Evolutionary conservation across 2,329 filamentous ascomycete species (phyloP).

Genomic region (Aspergillus neoniger): DNA sequence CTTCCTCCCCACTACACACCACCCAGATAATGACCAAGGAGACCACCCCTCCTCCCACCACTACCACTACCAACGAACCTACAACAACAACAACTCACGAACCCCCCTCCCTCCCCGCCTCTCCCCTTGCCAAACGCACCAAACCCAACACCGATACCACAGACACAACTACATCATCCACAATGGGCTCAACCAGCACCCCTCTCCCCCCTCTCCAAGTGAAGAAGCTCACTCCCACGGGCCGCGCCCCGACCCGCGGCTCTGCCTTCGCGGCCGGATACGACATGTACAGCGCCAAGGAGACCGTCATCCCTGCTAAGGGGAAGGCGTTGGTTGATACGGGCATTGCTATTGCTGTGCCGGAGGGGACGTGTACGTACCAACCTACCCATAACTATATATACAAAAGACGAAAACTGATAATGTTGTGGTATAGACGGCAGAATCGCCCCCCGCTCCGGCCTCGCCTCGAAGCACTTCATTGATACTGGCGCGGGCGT

Average conservation of each 20-base stretch:
- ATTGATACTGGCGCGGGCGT: slow-evolving; percentile 96
- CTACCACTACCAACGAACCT: slow-evolving; percentile 22
- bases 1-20: not conserved
- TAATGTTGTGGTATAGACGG: slow-evolving; percentile 62
- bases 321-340: slow-evolving; percentile 88
- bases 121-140: slow-evolving; percentile 77
- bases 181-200: slow-evolving; percentile 32
- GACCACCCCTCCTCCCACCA: slow-evolving; percentile 40
- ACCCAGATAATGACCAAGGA: slow-evolving; percentile 45
- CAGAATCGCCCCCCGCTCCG: slow-evolving; percentile 85
- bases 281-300: slow-evolving; percentile 79
- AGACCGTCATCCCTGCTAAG: slow-evolving; percentile 73
- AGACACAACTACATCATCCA: slow-evolving; percentile 27
- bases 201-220: slow-evolving; percentile 69
- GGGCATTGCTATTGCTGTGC: slow-evolving; percentile 87
- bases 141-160: slow-evolving; percentile 58
- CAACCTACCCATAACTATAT: too few species aligned
- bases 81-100: slow-evolving; percentile 38
- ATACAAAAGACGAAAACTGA: too few species aligned
- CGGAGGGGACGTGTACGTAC: slow-evolving; percentile 79
- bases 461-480: slow-evolving; percentile 88
- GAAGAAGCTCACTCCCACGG: slow-evolving; percentile 81
- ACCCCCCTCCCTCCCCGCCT: slow-evolving; percentile 64
- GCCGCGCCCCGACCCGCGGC: slow-evolving; percentile 81
- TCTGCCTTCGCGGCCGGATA: slow-evolving; percentile 90